Percentiles rank a stretch among this genome's conserved stretches.
phyloP scores from a whole-genome alignment of 2,329 filamentous ascomycete genomes.

The Scedosporium dehoogii region DNA sequence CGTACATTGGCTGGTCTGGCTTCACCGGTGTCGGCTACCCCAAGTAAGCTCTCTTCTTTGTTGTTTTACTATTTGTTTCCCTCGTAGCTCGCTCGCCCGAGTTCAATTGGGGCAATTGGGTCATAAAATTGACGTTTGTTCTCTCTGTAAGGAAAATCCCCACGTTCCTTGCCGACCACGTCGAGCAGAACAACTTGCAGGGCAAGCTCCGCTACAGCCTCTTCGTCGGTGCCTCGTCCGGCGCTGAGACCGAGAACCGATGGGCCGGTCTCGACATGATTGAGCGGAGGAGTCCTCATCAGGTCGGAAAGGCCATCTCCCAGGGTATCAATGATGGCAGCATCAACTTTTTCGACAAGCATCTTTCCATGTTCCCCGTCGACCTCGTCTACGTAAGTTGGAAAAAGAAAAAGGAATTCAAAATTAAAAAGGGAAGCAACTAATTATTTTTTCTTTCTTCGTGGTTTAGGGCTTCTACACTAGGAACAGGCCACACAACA shows the following conservation, averaged over 20 bases:
- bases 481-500: constrained; percentile 62
- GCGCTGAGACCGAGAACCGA: constrained; percentile 82
- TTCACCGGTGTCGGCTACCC: constrained; percentile 88
- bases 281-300: constrained; percentile 71
- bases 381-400: constrained; percentile 68
- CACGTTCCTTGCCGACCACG: constrained; percentile 74
- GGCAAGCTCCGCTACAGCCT: constrained; percentile 78
- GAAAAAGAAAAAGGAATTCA: background rate
- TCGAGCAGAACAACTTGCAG: constrained; percentile 77
- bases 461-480: constrained; percentile 63
- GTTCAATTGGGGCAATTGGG: background rate
- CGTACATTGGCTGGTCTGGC: constrained; percentile 86
- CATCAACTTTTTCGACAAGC: constrained; percentile 91
- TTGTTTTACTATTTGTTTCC: background rate
- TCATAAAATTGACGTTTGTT: background rate
- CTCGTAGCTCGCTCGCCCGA: background rate
- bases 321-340: constrained; percentile 83
- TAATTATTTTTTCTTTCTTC: background rate
- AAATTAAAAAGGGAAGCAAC: background rate
- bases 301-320: constrained; percentile 82
- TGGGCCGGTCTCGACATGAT: constrained; percentile 92
- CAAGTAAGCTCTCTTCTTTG: constrained; percentile 37
- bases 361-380: constrained; percentile 83
- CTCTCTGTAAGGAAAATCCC: constrained; percentile 58
- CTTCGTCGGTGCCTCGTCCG: constrained; percentile 83